Conservation (phyloP, 2,329 filamentous ascomycete genomes). For the Curvularia eragrostidis region DNA sequence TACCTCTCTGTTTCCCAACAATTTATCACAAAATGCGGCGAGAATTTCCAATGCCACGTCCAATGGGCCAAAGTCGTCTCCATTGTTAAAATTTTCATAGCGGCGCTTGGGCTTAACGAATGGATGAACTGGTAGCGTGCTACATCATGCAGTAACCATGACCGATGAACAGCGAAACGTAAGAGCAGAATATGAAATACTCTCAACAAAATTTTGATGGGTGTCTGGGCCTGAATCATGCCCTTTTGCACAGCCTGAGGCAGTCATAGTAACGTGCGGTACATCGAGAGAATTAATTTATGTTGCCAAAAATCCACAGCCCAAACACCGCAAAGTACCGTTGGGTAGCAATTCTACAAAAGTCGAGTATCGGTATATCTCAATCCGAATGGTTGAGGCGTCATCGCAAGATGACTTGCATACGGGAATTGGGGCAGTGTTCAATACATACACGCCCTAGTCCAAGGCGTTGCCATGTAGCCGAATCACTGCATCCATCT, state of each 20-base stretch:
- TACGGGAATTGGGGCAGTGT: no score
- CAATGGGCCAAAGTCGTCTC: not conserved
- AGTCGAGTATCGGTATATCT: not conserved
- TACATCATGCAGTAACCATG: conserved; percentile 10
- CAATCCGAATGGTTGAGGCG: not conserved
- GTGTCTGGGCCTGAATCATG: not conserved
- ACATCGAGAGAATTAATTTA: not conserved
- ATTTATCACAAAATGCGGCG: conserved; percentile 2
- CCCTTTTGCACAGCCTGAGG: conserved; percentile 9
- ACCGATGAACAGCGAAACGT: not conserved
- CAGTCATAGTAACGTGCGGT: not conserved
- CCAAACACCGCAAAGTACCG: not conserved
- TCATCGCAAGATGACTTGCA: no score
- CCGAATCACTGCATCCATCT: not conserved
- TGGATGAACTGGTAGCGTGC: not conserved
- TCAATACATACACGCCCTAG: no score
- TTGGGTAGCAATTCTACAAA: not conserved
- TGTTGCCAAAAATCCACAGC: not conserved
- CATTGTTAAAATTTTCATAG: conserved; percentile 8
- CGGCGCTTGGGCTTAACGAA: not conserved
- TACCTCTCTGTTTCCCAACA: conserved; percentile 30
- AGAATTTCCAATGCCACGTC: conserved; percentile 2
- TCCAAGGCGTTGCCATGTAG: not conserved
- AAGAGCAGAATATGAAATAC: not conserved
- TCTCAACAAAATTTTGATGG: not conserved